Base-by-base conservation (phyloP, 78 protist species). In the Dictyostelium citrinum region DNA sequence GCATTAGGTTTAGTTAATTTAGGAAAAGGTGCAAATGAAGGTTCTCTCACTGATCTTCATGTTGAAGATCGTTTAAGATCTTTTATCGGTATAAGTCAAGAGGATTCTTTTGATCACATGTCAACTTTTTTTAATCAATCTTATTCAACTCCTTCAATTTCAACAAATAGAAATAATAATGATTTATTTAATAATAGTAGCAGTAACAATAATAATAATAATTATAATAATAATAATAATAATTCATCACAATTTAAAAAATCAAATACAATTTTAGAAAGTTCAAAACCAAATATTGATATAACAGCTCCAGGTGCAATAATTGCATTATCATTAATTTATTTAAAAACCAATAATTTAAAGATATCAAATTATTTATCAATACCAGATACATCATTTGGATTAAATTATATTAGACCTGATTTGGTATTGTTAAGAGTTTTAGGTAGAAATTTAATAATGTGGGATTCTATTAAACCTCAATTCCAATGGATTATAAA, bases 221-320 rank as follows among this genome's bases (percentile, higher is more conserved):
- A 11, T 39, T 3, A 1, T 31, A 75, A 43, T 11, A 24, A 10
- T 41, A 9, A 24, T 27, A 46, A 39, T 27, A 78, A 78, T 45
- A 0, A 5, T 16, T 24, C 29, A 12, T 17, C 39, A 51, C n/a
- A 41, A 20, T 29, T 24, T 31, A 37, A 14, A 12, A 88, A 88
- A 67, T 88, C 93, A 35, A 88, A 88, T 67, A 5, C 81, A 3
- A 43, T 78, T 7, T 68, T 58, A 64, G 93, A 88, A 78, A 76
- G 93, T 7, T 61, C 84, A 46, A 68, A 60, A 76, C 85, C 85
- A 45, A 97, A 98, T 86, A 79, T 82, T 37, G 97, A 97, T 74
- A 90, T 97, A 24, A 97, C 98, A 24, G 98, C 98, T 16, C 98
- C 98, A 11, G 98, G 97, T 22, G 98, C 99, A 12, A 97, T 92